Base-by-base conservation (phyloP, 805 yeast species). In the Sugiyamaella qingdaonensis region DNA sequence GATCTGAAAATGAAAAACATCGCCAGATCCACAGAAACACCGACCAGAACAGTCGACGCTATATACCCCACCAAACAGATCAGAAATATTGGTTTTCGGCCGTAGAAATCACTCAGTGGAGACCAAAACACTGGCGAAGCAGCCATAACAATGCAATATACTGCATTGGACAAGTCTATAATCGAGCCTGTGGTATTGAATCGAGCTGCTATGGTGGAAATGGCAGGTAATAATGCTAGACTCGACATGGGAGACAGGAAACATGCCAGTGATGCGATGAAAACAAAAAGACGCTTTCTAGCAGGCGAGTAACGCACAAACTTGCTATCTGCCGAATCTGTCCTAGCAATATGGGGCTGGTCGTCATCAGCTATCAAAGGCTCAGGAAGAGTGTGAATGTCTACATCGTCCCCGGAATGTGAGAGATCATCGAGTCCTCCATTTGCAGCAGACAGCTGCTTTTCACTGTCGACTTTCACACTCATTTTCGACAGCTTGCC, bases 1-100 rank as follows among this genome's bases (percentile, higher is more conserved):
- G 77, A 71, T 60, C 85, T 65, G 55, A 79, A 79, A 0, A 80
- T 68, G 49, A 72, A 78, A 62, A 79, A 80, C 81, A 78, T 79
- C 2, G 80, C 77, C 41, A 81, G 60, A 57, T 81, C 74, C 31
- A 68, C 77, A 1, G 83, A 75, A 1, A 75, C 71, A 0, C 80
- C 84, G 5, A 75, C 75, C 3, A 74, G 53, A 2, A 68, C 51
- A 16, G 66, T 60, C 2, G 68, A 61, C 13, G 69, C 36, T 9
- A 64, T 51, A 32, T 65, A 71, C n/a, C 60, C 61, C 0, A 67
- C 47, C 1, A 75, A 56, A 54, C 81, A 77, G 4, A 70, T 51
- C n/a, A 80, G 49, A 59, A 80, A 74, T 14, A 75, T 63, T 14
- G 68, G 64, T 53, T 76, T 68, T 47, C 81, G 66, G 1, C 86